phyloP scores from a whole-genome alignment of 441 rosid species.

The Eruca vesicaria region DNA sequence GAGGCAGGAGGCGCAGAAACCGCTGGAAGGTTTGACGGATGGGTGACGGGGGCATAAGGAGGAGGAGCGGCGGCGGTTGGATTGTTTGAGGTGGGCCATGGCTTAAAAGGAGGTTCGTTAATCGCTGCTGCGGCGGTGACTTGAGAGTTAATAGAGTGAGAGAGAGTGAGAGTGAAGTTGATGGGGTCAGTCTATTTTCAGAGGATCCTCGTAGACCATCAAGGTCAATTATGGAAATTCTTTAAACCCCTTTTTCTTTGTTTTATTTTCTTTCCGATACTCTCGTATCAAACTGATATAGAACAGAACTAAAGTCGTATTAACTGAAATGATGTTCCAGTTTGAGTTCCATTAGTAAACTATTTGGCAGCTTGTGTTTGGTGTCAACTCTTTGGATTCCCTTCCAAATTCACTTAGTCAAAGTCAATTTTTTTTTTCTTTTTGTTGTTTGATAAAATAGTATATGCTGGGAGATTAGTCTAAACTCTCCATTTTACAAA shows the following conservation, averaged over 20 bases:
- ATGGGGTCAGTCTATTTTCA: not conserved
- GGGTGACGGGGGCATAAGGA: conserved; percentile 77
- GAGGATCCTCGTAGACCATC: not conserved
- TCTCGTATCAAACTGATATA: too few species aligned
- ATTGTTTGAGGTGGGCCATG: conserved; percentile 34
- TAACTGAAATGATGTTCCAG: too few species aligned
- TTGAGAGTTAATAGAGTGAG: not conserved
- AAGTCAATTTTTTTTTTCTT: too few species aligned
- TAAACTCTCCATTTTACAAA: too few species aligned
- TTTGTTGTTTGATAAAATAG: too few species aligned
- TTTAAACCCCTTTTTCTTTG: not conserved
- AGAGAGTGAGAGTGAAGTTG: conserved; percentile 10
- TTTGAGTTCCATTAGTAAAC: too few species aligned
- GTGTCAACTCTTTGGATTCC: too few species aligned
- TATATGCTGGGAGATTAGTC: too few species aligned
- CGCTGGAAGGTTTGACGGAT: conserved; percentile 54
- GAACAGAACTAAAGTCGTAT: too few species aligned
- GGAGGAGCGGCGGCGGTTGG: conserved; percentile 55
- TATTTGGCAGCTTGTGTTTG: too few species aligned
- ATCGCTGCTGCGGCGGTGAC: conserved; percentile 24
- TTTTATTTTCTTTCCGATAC: not conserved
- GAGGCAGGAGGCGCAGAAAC: conserved; percentile 89
- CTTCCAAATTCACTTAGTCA: too few species aligned
- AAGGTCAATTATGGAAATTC: conserved; percentile 1
- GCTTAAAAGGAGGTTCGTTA: conserved; percentile 7